phyloP scores from a whole-genome alignment of 2,329 filamentous ascomycete species.

The Colletotrichum sp. region DNA sequence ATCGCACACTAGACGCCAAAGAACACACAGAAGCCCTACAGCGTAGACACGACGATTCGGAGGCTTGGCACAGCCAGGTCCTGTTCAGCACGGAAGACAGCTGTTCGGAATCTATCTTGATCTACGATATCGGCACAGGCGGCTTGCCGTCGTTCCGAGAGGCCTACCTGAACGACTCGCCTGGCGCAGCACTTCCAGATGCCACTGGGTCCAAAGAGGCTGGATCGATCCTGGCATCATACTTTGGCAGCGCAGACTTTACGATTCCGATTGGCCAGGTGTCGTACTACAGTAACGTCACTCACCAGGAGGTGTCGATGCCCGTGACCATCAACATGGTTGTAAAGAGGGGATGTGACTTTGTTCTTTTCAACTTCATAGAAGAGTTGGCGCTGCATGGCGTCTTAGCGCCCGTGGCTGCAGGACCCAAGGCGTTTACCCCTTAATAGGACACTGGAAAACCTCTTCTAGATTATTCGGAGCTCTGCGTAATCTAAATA shows the following conservation, averaged over 20 bases:
- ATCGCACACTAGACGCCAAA: not conserved
- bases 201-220: constrained; percentile 26
- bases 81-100: not conserved
- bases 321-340: constrained; percentile 47
- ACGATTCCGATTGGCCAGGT: constrained; percentile 48
- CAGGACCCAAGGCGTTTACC: constrained; percentile 24
- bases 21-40: not conserved
- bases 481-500: not conserved
- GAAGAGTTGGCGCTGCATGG: constrained; percentile 42
- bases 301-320: constrained; percentile 41
- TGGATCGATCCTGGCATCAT: constrained; percentile 23
- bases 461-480: fast-evolving
- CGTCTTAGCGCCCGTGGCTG: constrained; percentile 38
- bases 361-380: constrained; percentile 44
- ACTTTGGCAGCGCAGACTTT: constrained; percentile 39
- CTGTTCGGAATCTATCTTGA: constrained; percentile 44
- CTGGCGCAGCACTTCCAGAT: constrained; percentile 27
- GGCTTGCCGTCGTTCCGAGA: constrained; percentile 44
- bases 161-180: constrained; percentile 30
- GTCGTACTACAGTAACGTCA: constrained; percentile 40
- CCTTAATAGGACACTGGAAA: not conserved
- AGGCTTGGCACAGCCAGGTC: not conserved
- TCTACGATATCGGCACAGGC: constrained; percentile 47
- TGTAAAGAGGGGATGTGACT: constrained; percentile 47
- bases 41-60: not conserved